phyloP scores from a whole-genome alignment of 192 early-diverging fungal genomes.

The Mortierella antarctica region DNA sequence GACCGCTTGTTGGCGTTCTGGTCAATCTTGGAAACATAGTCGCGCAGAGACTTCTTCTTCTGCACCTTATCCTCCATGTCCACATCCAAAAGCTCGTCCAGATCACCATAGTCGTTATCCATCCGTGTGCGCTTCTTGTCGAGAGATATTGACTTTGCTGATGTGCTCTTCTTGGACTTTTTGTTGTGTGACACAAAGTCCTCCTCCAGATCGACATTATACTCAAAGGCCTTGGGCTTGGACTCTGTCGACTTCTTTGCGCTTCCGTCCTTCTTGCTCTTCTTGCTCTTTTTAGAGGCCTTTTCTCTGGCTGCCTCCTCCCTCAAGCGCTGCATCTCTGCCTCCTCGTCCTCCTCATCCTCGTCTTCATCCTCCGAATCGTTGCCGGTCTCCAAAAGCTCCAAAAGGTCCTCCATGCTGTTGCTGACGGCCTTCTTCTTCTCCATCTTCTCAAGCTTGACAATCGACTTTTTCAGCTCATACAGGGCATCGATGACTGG shows the following conservation, averaged over 20 bases:
- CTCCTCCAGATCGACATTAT: conserved; percentile 46
- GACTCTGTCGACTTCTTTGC: conserved; percentile 6
- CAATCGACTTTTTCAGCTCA: conserved; percentile 76
- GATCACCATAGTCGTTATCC: conserved; percentile 80
- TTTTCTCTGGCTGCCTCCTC: conserved; percentile 37
- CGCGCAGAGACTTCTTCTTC: conserved; percentile 67
- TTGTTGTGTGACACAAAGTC: conserved; percentile 54
- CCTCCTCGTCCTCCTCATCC: conserved; percentile 18
- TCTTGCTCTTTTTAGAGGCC: conserved; percentile 42
- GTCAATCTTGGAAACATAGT: conserved; percentile 75
- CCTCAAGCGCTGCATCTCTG: conserved; percentile 11
- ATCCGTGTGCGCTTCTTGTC: conserved; percentile 34
- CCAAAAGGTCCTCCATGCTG: conserved; percentile 61
- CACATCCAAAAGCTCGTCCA: conserved; percentile 74
- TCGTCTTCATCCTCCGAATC: conserved; percentile 51
- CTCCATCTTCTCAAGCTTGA: conserved; percentile 75
- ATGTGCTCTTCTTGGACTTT: conserved; percentile 33
- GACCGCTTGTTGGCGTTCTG: conserved; percentile 56
- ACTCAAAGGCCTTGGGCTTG: conserved; percentile 28
- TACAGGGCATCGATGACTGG: conserved; percentile 87
- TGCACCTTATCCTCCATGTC: conserved; percentile 86
- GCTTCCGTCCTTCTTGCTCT: conserved; percentile 24
- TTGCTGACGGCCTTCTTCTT: conserved; percentile 58
- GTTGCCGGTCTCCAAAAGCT: conserved; percentile 56
- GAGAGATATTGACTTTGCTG: conserved; percentile 30